Evolutionary conservation across 176 grass and related monocot genomes (phyloP), one percentile per base, ranked within the genome.

Genomic region (Neostapfia colusana): DNA sequence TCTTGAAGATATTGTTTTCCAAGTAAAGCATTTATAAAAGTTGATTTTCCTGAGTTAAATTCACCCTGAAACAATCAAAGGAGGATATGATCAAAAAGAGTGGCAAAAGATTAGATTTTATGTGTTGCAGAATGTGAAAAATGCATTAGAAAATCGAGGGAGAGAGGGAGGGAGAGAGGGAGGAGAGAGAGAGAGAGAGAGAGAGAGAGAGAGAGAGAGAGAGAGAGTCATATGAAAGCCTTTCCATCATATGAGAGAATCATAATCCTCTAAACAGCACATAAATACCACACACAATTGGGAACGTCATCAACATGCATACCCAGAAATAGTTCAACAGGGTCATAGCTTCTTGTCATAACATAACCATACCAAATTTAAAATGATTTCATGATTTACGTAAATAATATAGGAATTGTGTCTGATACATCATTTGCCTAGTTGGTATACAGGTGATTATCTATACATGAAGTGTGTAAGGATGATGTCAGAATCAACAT

Each of bases 41-140:
- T 95, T 49, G 91, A 99, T 88, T 99, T 95, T 75, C 91, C 95
- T 6, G 89, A 95, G 59, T 99, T 99, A 86, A 95, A 99, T 90
- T 99, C 95, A 68, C 95, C 91, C 95, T 99, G 80, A 82, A 23
- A 81, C 54, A 50, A 60, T 75, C 27, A 16, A 63, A 62, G 48
- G 26, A 73, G 26, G 25, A 72, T 72, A 14, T 42, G 61, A 23
- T 83, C 36, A 34, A 6, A 31, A 79, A 62, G 31, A 67, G 67
- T 60, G 31, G 15, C 44, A 48, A 77, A 59, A 42, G 31, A 67
- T 18, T 72, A 66, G 11, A 36, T 11, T 10, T 63, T 63, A 77
- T 66, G 12, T 40, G 12, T 71, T 49, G 12, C 73, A 75, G 43
- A 23, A 54, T 55, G 8, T 17, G 41, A 46, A 40, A 63, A 75